Evolutionary conservation across 169 alveolate species (phyloP), one percentile per base, ranked within the genome.

Genomic region (Plasmodium gaboni): DNA sequence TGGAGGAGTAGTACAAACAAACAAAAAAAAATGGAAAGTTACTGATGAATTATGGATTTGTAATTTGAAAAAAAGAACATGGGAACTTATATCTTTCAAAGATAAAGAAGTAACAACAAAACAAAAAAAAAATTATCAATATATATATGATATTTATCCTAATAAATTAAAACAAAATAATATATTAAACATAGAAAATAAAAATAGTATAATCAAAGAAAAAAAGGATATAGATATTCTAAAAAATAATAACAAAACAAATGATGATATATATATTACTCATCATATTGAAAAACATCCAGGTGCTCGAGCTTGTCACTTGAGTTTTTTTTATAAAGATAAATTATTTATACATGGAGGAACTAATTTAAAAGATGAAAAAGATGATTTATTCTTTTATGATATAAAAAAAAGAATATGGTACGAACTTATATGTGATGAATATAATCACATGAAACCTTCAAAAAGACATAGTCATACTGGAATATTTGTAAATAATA

Each of bases 301-400:
- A 19, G 22, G 51, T 28, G 63, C 67, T n/a, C 60, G 88, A 38
- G 88, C 88, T 38, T 46, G 88, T 26, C 88, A 74, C 12, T 67
- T 74, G 12, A 60, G 88, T 44, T 50, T 59, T 74, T 42, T 57
- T 7, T 32, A 60, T 51, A 15, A 74, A 1, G 46, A 74, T 53
- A 74, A 50, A 38, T 60, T 74, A n/a, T 74, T 50, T 19, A 59
- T 74, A 42, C 88, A 74, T 65, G 88, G 88, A 19, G 88, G 88
- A 17, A 74, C 88, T 8, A 38, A 74, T 60, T 19, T 74, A 51
- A 38, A 38, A 17, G 88, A 42, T 42, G 88, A 74, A 60, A 74
- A 59, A 28, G 70, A 44, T 17, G 88, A 74, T 59, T 74, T 74
- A 7, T 74, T 60, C 12, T 74, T 74, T 53, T 74, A 60, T 46